Conservation (phyloP, 202 grass and related monocot species). For the Schoenoplectus tabernaemontani region DNA sequence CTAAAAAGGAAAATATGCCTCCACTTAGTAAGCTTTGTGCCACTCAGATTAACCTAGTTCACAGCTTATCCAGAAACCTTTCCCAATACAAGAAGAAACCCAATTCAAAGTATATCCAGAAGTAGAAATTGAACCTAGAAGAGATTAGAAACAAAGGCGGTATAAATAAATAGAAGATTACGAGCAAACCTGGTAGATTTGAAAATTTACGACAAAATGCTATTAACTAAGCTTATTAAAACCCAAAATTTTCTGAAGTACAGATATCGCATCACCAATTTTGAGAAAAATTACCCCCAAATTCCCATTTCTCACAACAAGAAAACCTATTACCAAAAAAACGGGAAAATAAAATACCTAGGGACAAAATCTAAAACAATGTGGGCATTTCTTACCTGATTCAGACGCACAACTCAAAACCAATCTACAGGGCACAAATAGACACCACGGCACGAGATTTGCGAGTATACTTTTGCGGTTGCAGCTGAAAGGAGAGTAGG, state of each 20-base stretch:
- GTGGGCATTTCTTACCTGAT: constrained; percentile 10
- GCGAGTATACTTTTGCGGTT: not conserved
- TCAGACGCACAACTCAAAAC: not conserved
- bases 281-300: not conserved
- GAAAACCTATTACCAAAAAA: not conserved
- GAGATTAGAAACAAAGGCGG: not conserved
- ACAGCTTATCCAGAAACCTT: constrained; percentile 12
- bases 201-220: not conserved
- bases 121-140: constrained; percentile 8
- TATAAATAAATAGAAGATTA: not conserved
- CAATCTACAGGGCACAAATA: constrained; percentile 8
- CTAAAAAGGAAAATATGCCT: not conserved
- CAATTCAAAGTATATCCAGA: no score
- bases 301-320: not conserved
- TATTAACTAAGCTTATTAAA: not conserved
- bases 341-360: not conserved
- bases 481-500: not conserved
- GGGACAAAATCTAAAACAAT: not conserved
- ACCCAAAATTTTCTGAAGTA: not conserved
- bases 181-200: not conserved
- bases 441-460: not conserved
- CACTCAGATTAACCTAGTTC: constrained; percentile 9
- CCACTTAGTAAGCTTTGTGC: constrained; percentile 4
- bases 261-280: not conserved
- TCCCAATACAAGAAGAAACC: not conserved